These are phyloP conservation scores for Helenozyma baotianmanensis DNA, from an alignment of 805 yeast species.

Conservation along the genomic window DNA sequence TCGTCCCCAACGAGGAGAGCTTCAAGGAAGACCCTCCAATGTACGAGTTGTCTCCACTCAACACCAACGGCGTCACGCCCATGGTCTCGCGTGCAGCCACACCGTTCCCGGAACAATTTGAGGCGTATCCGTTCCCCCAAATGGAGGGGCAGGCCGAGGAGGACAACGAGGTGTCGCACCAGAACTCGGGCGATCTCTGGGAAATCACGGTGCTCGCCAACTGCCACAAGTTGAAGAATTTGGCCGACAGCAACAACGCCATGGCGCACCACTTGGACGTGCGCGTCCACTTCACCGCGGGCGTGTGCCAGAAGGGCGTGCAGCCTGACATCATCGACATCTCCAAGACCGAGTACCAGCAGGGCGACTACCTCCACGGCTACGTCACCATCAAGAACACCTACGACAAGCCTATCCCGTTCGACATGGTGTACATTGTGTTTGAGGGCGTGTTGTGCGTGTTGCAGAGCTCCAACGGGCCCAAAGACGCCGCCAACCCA, in stretches of 20 bases:
- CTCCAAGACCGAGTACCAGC: constrained; percentile 28
- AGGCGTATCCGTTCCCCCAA: constrained; percentile 14
- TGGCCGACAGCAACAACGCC: constrained; percentile 18
- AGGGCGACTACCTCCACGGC: constrained; percentile 42
- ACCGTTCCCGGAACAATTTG: constrained; percentile 16
- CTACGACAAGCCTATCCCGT: constrained; percentile 28
- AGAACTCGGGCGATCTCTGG: constrained; percentile 21
- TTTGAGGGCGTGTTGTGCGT: constrained; percentile 35
- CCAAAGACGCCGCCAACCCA: constrained; percentile 22
- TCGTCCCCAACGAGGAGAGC: constrained; percentile 36
- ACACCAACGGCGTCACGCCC: constrained; percentile 16
- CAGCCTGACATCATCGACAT: constrained; percentile 31
- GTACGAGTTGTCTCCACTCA: constrained; percentile 21
- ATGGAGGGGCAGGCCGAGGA: constrained; percentile 4
- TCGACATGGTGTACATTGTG: constrained; percentile 42
- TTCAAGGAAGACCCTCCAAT: constrained; percentile 38
- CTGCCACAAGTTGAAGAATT: constrained; percentile 34
- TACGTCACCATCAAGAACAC: constrained; percentile 35
- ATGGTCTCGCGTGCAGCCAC: constrained; percentile 5
- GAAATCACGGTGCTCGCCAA: constrained; percentile 41
- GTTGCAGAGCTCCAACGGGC: constrained; percentile 20
- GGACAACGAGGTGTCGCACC: constrained; percentile 9
- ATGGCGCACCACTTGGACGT: constrained; percentile 26
- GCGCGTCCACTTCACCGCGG: constrained; percentile 32
- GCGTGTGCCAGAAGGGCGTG: constrained; percentile 38